Conservation (phyloP, 768 basidiomycete species). For the Neoboletus subvelutipes region DNA sequence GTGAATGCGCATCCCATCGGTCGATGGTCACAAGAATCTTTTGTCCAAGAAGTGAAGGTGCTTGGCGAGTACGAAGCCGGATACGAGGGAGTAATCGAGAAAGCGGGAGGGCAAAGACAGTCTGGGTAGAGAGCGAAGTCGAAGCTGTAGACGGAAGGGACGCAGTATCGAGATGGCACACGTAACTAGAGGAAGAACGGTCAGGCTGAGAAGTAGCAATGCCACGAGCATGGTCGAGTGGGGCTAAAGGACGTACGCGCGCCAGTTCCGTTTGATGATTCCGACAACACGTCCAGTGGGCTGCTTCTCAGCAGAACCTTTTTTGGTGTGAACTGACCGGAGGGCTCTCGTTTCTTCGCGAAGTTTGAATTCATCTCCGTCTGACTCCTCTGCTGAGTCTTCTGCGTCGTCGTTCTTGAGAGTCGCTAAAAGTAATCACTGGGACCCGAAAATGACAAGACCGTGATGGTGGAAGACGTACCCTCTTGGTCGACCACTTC, state of each 20-base stretch:
- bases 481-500: slow-evolving; percentile 95
- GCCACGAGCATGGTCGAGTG: neutral
- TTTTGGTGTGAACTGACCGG: slow-evolving; percentile 27
- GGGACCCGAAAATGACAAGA: neutral
- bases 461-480: slow-evolving; percentile 33
- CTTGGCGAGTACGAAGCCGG: slow-evolving; percentile 92
- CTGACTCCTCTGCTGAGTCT: slow-evolving; percentile 62
- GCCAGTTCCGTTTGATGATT: slow-evolving; percentile 92
- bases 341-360: slow-evolving; percentile 45
- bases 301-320: slow-evolving; percentile 58
- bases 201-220: neutral
- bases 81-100: slow-evolving; percentile 91
- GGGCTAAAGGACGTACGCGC: slow-evolving; percentile 60
- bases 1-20: slow-evolving; percentile 80
- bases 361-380: slow-evolving; percentile 36
- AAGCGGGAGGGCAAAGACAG: slow-evolving; percentile 92
- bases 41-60: slow-evolving; percentile 81
- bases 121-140: slow-evolving; percentile 82
- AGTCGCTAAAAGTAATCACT: slow-evolving; percentile 48
- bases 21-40: slow-evolving; percentile 97
- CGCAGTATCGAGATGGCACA: slow-evolving; percentile 91
- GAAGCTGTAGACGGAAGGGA: slow-evolving; percentile 77
- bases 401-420: slow-evolving; percentile 88
- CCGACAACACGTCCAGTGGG: slow-evolving; percentile 93
- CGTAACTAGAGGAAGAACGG: slow-evolving; percentile 53